These are phyloP conservation scores for Albophoma yamanashiensis DNA, from an alignment of 2,329 filamentous ascomycete genomes.

Conservation along the genomic window DNA sequence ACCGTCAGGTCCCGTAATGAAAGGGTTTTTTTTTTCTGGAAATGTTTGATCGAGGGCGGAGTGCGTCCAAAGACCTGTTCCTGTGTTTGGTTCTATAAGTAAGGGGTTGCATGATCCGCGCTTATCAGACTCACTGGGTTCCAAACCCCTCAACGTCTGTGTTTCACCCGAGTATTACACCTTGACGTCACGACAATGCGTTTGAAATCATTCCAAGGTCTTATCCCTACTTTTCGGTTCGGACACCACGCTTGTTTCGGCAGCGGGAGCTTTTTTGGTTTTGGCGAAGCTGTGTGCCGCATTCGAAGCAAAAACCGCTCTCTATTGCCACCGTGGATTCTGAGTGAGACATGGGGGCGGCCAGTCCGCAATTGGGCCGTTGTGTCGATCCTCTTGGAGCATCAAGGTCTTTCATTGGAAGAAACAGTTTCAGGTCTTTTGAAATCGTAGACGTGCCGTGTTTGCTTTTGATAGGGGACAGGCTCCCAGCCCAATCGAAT, in stretches of 20 bases:
- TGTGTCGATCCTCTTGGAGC: no score
- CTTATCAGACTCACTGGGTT: not conserved
- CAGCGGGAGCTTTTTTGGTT: no score
- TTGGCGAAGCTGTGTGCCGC: no score
- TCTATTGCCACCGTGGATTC: no score
- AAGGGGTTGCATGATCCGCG: not conserved
- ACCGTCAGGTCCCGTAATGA: not conserved
- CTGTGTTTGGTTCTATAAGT: not conserved
- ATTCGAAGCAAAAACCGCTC: no score
- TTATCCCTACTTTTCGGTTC: not conserved
- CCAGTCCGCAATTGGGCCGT: constrained; percentile 17
- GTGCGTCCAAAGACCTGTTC: not conserved
- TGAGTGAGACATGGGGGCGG: no score
- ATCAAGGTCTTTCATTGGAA: no score
- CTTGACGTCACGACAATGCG: not conserved
- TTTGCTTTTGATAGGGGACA: constrained; percentile 40
- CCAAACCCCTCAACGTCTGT: not conserved
- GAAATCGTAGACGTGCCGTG: constrained; percentile 50
- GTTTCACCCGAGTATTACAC: not conserved
- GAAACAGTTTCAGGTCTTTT: constrained; percentile 40
- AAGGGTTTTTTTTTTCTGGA: not conserved
- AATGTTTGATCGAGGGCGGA: not conserved
- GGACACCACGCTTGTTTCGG: no score
- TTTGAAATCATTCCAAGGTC: not conserved
- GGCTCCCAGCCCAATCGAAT: constrained; percentile 27